Evolutionary conservation across 1,284 basidiomycete genomes (phyloP), one percentile per base, ranked within the genome.

Genomic region (Pseudomicrostroma phylloplanum): DNA sequence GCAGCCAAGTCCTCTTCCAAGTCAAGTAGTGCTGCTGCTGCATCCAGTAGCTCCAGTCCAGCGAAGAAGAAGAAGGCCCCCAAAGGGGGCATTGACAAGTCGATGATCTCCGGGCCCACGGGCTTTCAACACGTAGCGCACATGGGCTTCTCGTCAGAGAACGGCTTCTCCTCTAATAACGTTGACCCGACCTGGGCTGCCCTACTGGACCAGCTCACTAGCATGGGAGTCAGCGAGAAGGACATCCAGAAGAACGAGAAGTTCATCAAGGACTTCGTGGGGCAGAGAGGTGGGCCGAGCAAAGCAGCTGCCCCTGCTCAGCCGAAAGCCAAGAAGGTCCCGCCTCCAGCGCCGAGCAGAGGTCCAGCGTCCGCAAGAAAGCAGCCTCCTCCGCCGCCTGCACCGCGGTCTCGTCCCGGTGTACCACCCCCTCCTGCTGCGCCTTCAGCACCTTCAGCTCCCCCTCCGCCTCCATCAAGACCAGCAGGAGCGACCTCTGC

Each of bases 131-230:
- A 97, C 76, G 85, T 96, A 53, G 91, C 90, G 0, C 93, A 96
- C 78, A 96, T 98, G 90, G 92, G 92, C 25, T 96, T 89, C 79
- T 89, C 94, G 70, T 80, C 86, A 0, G 87, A 94, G 70, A 86
- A 87, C 46, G 92, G 92, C 4, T 96, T 92, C 80, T 88, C 87
- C 0, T 89, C 89, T 1, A 85, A 85, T 41, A 90, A 90, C 64
- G 90, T 96, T n/a, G 94, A 97, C 80, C 87, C 90, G 2, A 91
- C 88, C 8, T 98, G 94, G 94, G 84, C 87, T 62, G 83, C 87
- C 0, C 82, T 97, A 61, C 83, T 97, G 1, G 84, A 83, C 25
- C 84, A 87, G 70, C 83, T 97, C 3, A 85, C 88, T 65, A 82
- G 82, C 39, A 84, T 86, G 42, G 92, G 92, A 60, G 85, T 86